Conservation (phyloP, 2,329 filamentous ascomycete genomes). For the Pseudocercospora cruenta region DNA sequence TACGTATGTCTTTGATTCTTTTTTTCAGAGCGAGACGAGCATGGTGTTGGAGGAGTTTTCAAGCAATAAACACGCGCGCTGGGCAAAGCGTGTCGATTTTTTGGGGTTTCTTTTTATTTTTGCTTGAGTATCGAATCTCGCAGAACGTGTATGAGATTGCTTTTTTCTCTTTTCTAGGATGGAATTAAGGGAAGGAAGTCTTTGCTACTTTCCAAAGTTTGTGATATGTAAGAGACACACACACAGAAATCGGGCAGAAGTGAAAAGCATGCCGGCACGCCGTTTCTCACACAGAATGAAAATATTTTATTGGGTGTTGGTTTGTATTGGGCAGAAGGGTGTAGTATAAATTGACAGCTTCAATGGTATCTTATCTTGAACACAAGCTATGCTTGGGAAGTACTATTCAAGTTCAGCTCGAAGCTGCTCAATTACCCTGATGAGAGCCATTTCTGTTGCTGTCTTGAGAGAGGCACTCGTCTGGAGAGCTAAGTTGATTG, state of each 20-base stretch:
- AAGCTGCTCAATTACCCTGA: too few relatives aligned
- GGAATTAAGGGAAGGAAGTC: neutral
- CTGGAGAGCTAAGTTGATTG: too few relatives aligned
- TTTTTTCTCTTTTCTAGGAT: neutral
- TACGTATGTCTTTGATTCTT: conserved; percentile 22
- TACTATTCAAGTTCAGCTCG: too few relatives aligned
- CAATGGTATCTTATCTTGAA: neutral
- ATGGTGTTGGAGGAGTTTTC: conserved; percentile 37
- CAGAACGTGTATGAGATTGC: neutral
- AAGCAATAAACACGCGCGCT: neutral
- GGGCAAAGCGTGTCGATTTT: neutral
- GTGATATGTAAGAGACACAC: neutral
- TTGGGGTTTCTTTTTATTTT: neutral
- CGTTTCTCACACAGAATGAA: neutral
- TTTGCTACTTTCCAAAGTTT: neutral
- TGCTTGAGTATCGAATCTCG: neutral
- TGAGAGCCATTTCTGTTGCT: too few relatives aligned
- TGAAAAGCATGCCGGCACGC: neutral
- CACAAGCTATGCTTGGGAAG: too few relatives aligned
- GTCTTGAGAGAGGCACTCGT: too few relatives aligned
- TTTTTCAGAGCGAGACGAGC: conserved; percentile 22
- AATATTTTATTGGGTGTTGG: neutral
- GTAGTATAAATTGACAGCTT: neutral
- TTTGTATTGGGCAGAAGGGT: neutral
- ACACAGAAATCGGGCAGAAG: neutral